Percentiles rank a stretch among this genome's conserved stretches.
These are phyloP conservation scores for Gnaphalium uliginosum DNA, from an alignment of 129 eudicot genomes.

Conservation along the genomic window DNA sequence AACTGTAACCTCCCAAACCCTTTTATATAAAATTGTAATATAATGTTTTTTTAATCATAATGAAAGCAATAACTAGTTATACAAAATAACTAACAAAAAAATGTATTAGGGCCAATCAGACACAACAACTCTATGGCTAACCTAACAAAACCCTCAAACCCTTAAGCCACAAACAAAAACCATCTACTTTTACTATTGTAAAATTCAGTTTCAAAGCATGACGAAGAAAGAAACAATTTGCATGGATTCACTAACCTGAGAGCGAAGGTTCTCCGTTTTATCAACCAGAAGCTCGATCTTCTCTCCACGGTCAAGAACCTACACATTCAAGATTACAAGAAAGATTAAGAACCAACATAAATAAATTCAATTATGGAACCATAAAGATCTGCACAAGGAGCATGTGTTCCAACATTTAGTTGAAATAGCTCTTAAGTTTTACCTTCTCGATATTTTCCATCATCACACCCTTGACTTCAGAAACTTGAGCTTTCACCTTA, in stretches of 20 bases:
- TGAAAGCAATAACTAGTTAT: background rate
- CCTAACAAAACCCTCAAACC: background rate
- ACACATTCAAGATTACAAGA: constrained; percentile 13
- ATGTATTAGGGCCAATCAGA: background rate
- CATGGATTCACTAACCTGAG: constrained; percentile 55
- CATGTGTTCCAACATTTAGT: background rate
- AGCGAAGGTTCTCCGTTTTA: constrained; percentile 80
- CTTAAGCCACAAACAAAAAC: constrained; percentile 6
- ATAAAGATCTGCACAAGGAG: background rate
- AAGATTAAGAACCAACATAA: background rate
- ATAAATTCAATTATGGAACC: background rate
- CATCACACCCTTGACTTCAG: constrained; percentile 89
- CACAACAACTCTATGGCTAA: background rate
- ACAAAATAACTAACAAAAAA: background rate
- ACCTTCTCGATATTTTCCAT: constrained; percentile 93
- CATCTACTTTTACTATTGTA: background rate
- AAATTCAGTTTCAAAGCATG: constrained; percentile 7
- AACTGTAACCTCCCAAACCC: too few relatives aligned
- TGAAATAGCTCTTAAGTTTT: background rate
- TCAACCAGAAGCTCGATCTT: constrained; percentile 87
- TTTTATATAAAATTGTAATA: too few relatives aligned
- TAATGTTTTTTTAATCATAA: too few relatives aligned
- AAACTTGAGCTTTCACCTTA: constrained; percentile 79
- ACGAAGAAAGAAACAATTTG: background rate
- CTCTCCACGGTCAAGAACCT: constrained; percentile 97